These are phyloP conservation scores for Trichoderma simmonsii DNA, from an alignment of 2,329 filamentous ascomycete genomes.

Conservation along the genomic window DNA sequence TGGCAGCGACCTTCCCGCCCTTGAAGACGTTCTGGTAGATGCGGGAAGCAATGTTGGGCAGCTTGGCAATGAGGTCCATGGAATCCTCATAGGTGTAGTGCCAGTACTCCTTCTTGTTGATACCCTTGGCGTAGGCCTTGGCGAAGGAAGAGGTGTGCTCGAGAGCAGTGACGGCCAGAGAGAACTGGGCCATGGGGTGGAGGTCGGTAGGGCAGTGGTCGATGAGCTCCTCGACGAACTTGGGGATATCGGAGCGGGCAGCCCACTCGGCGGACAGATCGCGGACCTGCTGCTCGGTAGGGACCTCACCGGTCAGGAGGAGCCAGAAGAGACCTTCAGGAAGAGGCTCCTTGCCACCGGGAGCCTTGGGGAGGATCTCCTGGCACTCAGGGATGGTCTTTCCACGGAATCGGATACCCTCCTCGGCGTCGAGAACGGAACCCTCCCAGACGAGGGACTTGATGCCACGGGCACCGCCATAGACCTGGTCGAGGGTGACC, in stretches of 20 bases:
- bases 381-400: constrained; percentile 99
- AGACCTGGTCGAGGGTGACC: constrained; percentile 98
- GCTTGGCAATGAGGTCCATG: constrained; percentile 99
- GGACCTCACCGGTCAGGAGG: constrained; percentile 95
- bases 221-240: constrained; percentile 98
- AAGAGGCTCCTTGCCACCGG: constrained; percentile 93
- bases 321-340: constrained; percentile 99
- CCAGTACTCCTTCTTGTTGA: constrained; percentile 99
- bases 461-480: constrained; percentile 97
- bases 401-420: constrained; percentile 99
- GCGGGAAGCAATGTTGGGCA: constrained; percentile 93
- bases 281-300: constrained; percentile 95
- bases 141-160: constrained; percentile 98
- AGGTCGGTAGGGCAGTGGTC: constrained; percentile 99
- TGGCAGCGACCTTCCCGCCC: constrained; percentile 93
- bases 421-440: constrained; percentile 95
- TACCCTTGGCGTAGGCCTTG: constrained; percentile 97
- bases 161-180: constrained; percentile 92
- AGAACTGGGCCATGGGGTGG: constrained; percentile 99
- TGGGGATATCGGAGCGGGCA: constrained; percentile 92
- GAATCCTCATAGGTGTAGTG: constrained; percentile 98
- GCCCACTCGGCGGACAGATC: constrained; percentile 98
- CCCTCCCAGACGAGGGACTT: constrained; percentile 99
- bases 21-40: constrained; percentile 99
- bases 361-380: constrained; percentile 93